phyloP scores from a whole-genome alignment of 2,329 filamentous ascomycete species.

The Cladophialophora yegresii region DNA sequence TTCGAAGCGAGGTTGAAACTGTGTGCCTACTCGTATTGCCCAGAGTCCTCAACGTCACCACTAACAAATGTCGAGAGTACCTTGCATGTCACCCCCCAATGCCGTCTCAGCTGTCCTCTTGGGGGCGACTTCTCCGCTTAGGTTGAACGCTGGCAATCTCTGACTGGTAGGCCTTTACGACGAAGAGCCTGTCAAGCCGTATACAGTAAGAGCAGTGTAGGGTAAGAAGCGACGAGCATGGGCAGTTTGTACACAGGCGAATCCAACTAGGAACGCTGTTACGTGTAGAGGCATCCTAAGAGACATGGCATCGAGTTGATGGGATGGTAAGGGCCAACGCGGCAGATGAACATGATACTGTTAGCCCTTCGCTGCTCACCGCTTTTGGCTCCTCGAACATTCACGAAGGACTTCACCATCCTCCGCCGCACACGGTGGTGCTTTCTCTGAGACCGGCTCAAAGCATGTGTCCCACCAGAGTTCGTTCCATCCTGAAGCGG shows the following conservation, averaged over 20 bases:
- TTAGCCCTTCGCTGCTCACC: neutral
- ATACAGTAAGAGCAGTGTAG: neutral
- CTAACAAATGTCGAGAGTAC: neutral
- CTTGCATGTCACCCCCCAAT: neutral
- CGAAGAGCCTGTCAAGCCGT: neutral
- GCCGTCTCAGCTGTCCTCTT: neutral
- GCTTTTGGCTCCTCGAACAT: neutral
- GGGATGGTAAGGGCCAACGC: neutral
- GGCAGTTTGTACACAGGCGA: neutral
- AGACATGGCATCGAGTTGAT: neutral
- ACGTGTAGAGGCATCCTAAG: neutral
- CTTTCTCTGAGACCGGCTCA: neutral
- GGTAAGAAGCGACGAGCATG: neutral
- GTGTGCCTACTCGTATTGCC: neutral
- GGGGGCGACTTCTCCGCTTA: neutral
- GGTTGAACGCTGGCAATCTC: neutral
- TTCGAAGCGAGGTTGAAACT: neutral
- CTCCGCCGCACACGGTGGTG: neutral
- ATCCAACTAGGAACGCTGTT: neutral
- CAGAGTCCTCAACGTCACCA: neutral
- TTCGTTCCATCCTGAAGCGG: neutral
- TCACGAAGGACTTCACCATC: neutral
- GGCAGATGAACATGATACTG: neutral
- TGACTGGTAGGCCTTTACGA: neutral
- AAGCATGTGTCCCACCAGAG: neutral